Evolutionary conservation across 305 asterid species (phyloP), one percentile per base, ranked within the genome.

Genomic region (Withania somnifera): DNA sequence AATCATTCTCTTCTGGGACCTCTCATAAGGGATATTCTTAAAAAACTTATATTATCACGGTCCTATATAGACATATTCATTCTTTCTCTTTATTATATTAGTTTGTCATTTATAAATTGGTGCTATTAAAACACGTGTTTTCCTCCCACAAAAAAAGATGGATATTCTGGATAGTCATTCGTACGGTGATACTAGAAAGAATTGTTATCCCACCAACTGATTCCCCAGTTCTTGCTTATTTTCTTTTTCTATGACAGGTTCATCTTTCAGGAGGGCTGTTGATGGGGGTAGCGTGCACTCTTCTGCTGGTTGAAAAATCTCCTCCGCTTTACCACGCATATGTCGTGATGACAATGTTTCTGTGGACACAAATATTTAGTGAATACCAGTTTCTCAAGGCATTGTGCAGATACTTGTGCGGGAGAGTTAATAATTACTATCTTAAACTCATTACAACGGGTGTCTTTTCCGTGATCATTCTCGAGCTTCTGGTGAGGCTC

Each of bases 321-420:
- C 99, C 99, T 83, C 94, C 95, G 56, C 97, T 96, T 61, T 96
- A 96, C 83, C 98, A 94, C 84, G 97, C 97, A 42, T 96, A 96
- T 85, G 90, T 89, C 77, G 97, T 90, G 24, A 85, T 91, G 94
- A 93, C 98, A 58, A 87, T 96, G 88, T 92, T 94, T 88, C 94
- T 94, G 56, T 96, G 98, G 98, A 91, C 91, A 51, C 97, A 87
- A 90, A 93, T 96, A 86, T 89, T 90, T 82, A 85, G 94, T 64
- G 94, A 96, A 85, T 90, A 92, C 88, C 88, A 83, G 83, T 93
- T 96, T 87, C 47, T 94, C 38, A 88, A 82, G 89, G 91, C 94
- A 83, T 75, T 96, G 26, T 96, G 95, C 91, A 80, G 88, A 82
- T 88, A 86, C 84, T 80, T 90, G 83, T 84, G 81, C 61, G 87